Base-by-base conservation (phyloP, 805 yeast genomes). In the Candida gorgasii region DNA sequence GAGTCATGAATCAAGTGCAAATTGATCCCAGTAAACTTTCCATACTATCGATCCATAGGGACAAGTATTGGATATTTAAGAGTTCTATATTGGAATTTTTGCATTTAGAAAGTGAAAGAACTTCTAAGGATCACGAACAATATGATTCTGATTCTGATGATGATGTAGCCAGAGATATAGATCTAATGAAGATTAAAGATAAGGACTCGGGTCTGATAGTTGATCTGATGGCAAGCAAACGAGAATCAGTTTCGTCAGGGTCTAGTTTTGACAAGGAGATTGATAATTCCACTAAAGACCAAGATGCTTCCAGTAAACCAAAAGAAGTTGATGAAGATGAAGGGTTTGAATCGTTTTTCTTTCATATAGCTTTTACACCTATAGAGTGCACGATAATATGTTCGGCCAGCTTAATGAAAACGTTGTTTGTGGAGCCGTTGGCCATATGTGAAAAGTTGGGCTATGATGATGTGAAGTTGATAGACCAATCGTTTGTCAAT, bases 341-440 rank as follows among this genome's bases (percentile, higher is more conserved):
- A 5, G 12, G 2, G 9, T 11, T 16, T n/a, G 39, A 33, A 9
- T 28, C 39, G 3, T 43, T 26, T 24, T 80, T 82, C 54, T 75
- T 79, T 52, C 85, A 79, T 53, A 65, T 82, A 26, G 82, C 85
- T 2, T 75, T 78, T 51, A 78, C 85, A 0, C 83, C 84, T 0
- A 57, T 64, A n/a, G 87, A 82, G 52, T 75, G 83, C 47, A 80
- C 86, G 0, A 61, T 82, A 5, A 80, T 82, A 48, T 76, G 81
- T 46, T 64, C 80, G 1, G 56, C 65, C 1, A 49, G 50, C 5
- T 46, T 69, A n/a, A 67, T 77, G 42, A 50, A 59, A 0, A 47
- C 49, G 16, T 59, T 68, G 11, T 73, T 82, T 47, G 51, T 49
- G 1, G 61, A 67, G 15, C 68, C 78, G 1, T 58, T 80, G 18